Conservation (phyloP, 2,329 filamentous ascomycete species). For the Clarireedia paspali region DNA sequence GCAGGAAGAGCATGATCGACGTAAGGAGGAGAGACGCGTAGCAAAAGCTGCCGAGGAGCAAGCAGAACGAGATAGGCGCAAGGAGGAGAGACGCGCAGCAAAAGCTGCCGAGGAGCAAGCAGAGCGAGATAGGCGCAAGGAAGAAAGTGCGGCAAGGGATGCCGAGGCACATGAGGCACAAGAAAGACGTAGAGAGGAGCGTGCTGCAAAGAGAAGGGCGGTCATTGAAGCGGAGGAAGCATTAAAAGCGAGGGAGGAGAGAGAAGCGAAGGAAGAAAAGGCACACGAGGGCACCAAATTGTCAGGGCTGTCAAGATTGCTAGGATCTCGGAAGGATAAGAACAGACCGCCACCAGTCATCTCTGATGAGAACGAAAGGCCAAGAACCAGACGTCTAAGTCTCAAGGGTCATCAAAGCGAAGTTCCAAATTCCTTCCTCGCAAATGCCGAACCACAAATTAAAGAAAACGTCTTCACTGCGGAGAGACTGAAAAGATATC, state of each 20-base stretch:
- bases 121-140: slow-evolving; percentile 23
- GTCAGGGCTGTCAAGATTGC: background rate
- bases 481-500: background rate
- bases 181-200: background rate
- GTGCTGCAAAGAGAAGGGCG: background rate
- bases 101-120: slow-evolving; percentile 10
- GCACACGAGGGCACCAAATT: background rate
- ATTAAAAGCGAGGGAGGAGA: background rate
- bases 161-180: background rate
- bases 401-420: slow-evolving; percentile 15
- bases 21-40: slow-evolving; percentile 22
- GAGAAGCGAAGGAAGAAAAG: background rate
- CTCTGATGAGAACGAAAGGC: background rate
- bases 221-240: slow-evolving; percentile 1
- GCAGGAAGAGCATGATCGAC: slow-evolving; percentile 19
- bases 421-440: slow-evolving; percentile 22
- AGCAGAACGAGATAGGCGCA: slow-evolving; percentile 17
- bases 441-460: slow-evolving; percentile 18
- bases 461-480: slow-evolving; percentile 13
- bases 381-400: background rate
- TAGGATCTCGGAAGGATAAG: slow-evolving; percentile 5
- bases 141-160: slow-evolving; percentile 6
- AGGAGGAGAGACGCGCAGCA: slow-evolving; percentile 17
- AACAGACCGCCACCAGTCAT: background rate
- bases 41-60: slow-evolving; percentile 9